Base-by-base conservation (phyloP, 306 rosid species). In the Trifolium pratense region DNA sequence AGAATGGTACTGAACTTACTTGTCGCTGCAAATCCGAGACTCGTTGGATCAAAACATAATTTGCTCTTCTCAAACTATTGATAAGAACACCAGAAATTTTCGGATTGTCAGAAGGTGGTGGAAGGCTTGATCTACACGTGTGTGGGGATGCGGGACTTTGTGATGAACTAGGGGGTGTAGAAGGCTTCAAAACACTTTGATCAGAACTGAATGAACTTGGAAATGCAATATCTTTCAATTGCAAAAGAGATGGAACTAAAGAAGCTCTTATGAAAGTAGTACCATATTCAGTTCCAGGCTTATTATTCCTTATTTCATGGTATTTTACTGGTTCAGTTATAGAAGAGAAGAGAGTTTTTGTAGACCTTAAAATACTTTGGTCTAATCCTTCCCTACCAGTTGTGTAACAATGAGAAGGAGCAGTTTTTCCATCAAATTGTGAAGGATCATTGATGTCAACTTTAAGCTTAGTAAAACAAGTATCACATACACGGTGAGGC, bases 401-500 rank as follows among this genome's bases (percentile, higher is more conserved):
- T 71, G 81, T 62, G 7, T 89, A 84, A 20, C 69, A 81, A 39
- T 85, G 82, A 49, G 86, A 74, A 77, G 79, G 45, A 43, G 79
- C 65, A 73, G 20, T 51, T 77, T 82, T 87, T 68, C 79, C 80
- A 42, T 31, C 78, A 16, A 81, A 61, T 34, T 51, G 66, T 36
- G 84, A 79, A 81, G 68, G 46, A 78, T n/a, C 51, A 37, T 86
- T 78, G 29, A 78, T 75, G 67, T 88, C 90, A 29, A 82, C 66
- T 83, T 84, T 91, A 34, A 93, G 91, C 80, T 93, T 93, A 12
- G 85, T 79, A 81, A 80, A 85, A 78, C 98, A 93, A 73, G 86
- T 84, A 84, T 93, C 97, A 52, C 98, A 93, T 6, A 93, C 98
- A 7, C 98, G 96, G 68, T 89, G 91, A 9, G 88, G 97, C 78